These are phyloP conservation scores for Phytophthora chlamydospora DNA, from an alignment of 352 stramenopile species.

Conservation along the genomic window DNA sequence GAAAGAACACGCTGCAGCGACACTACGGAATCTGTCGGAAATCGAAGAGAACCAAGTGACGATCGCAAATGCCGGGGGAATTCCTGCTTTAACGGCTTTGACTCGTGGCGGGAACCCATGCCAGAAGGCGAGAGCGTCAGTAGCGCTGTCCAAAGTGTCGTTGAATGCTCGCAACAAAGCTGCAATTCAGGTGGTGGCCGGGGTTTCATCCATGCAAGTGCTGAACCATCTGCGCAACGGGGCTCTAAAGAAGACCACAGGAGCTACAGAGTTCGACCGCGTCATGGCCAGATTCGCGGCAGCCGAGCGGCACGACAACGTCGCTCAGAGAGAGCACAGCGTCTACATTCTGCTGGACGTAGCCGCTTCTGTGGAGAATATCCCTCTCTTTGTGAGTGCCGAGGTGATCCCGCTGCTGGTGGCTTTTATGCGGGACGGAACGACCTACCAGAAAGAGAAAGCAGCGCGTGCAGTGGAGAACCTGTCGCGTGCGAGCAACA, in stretches of 20 bases:
- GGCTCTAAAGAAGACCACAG: background rate
- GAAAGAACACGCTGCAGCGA: slow-evolving; percentile 1
- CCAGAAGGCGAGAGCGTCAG: background rate
- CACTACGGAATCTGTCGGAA: slow-evolving; percentile 1
- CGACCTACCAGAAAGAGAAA: slow-evolving; percentile 3
- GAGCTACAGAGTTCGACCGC: background rate
- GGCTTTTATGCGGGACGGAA: slow-evolving; percentile 4
- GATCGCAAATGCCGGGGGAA: background rate
- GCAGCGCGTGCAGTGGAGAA: background rate
- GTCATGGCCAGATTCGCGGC: background rate
- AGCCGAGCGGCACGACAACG: background rate
- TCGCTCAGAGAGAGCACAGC: slow-evolving; percentile 1
- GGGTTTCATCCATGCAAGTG: background rate
- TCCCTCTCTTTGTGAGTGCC: slow-evolving; percentile 3
- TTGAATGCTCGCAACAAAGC: slow-evolving; percentile 5
- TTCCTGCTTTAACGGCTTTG: slow-evolving; percentile 2
- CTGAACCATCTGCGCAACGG: background rate
- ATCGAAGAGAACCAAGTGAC: background rate
- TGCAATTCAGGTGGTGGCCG: background rate
- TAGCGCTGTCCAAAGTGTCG: background rate
- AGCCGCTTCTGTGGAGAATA: background rate
- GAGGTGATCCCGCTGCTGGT: slow-evolving; percentile 5
- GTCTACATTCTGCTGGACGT: slow-evolving; percentile 5
- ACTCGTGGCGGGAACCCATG: background rate
- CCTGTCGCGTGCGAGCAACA: background rate